Percentiles rank a stretch among this genome's conserved stretches.
phyloP scores from a whole-genome alignment of 2,329 filamentous ascomycete species.

The Paecilomyces dactylethromorphus region DNA sequence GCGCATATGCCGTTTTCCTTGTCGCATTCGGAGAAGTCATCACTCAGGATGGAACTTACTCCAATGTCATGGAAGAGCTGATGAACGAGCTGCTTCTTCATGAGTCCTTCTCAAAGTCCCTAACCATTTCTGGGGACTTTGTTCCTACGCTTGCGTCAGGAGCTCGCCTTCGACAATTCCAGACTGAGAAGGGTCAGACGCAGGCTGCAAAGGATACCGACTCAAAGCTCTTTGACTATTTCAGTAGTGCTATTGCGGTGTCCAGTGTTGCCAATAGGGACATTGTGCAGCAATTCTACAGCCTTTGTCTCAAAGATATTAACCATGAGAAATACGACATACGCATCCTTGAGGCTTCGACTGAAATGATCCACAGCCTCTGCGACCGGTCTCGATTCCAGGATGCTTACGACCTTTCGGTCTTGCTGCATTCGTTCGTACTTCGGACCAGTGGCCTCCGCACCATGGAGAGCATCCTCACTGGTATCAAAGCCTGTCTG shows the following conservation, averaged over 20 bases:
- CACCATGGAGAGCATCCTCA: constrained; percentile 24
- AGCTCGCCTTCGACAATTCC: constrained; percentile 21
- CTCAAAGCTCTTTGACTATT: constrained; percentile 29
- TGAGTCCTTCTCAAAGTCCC: constrained; percentile 28
- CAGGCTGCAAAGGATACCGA: constrained; percentile 23
- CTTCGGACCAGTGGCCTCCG: constrained; percentile 27
- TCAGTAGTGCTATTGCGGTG: constrained; percentile 26
- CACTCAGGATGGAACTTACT: constrained; percentile 27
- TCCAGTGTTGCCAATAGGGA: constrained; percentile 17
- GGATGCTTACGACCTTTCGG: constrained; percentile 26
- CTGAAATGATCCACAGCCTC: constrained; percentile 20
- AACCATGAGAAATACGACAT: constrained; percentile 21
- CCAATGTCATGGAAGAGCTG: constrained; percentile 38
- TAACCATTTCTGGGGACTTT: constrained; percentile 24
- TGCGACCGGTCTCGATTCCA: constrained; percentile 24
- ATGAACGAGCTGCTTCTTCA: constrained; percentile 38
- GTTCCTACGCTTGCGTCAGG: constrained; percentile 25
- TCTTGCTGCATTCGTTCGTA: constrained; percentile 27
- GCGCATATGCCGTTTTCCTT: constrained; percentile 38
- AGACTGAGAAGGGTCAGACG: constrained; percentile 23
- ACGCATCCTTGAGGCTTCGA: constrained; percentile 22
- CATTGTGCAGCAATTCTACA: constrained; percentile 26
- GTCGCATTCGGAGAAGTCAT: constrained; percentile 40
- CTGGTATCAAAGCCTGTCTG: constrained; percentile 30
- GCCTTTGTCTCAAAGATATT: constrained; percentile 24